Evolutionary conservation across 106 monocot genomes (phyloP), one percentile per base, ranked within the genome.

Genomic region (Dactylorhiza incarnata): DNA sequence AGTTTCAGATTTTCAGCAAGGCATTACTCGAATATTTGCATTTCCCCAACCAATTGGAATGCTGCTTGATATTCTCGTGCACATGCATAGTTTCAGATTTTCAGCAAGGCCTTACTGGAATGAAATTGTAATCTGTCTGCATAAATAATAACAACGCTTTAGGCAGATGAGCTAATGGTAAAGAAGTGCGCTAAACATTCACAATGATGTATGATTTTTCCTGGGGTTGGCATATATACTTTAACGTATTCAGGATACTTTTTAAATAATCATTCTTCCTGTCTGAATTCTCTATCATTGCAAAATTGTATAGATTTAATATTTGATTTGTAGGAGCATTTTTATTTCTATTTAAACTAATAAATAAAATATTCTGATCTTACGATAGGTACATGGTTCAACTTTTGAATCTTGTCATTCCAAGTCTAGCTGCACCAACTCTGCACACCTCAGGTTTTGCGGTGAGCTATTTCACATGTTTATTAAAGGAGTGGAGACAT

Each of bases 361-460:
- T 29, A 65, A 59, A 19, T 59, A 45, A 68, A 26, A 71, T 48
- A 71, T 70, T 43, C 4, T 85, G 51, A 29, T 68, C 43, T 77
- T 74, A 65, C 48, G 55, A 68, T 75, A 99, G 99, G 81, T 99
- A 99, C 71, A 83, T 99, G 85, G 68, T 99, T 67, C 99, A 94
- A 83, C 83, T 99, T 46, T 59, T 99, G 77, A 92, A 94, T 80
- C 81, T 99, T 71, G 81, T 85, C 44, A 74, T 89, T 49, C 94
- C 89, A 80, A 81, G 19, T 68, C 83, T 99, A 73, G 91, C 87
- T 48, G 89, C 86, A 75, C 99, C 99, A 26, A 76, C 84, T 48
- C 89, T 99, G 46, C 94, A 99, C 80, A 88, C 88, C 86, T 86
- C 94, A 68, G 99, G 99, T 45, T 99, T 99, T 84, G 94, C 91